Conservation (phyloP, 2,329 filamentous ascomycete species). For the Leptographium lundbergii region DNA sequence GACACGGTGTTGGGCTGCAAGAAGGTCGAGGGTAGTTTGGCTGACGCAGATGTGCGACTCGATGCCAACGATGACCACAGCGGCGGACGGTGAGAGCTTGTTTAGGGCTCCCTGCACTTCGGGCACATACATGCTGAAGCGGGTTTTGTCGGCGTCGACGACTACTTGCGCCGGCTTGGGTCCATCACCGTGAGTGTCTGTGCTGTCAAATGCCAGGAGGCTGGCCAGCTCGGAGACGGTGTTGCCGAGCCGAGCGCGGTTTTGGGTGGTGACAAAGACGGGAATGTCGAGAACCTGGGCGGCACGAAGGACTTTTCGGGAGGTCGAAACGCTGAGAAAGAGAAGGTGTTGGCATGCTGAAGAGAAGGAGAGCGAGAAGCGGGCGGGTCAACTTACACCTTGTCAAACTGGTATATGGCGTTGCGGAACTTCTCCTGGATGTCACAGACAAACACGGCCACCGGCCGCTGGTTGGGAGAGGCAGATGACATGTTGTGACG, state of each 20-base stretch:
- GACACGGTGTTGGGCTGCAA: slow-evolving; percentile 62
- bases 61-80: slow-evolving; percentile 73
- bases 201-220: slow-evolving; percentile 36
- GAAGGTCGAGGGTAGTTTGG: slow-evolving; percentile 76
- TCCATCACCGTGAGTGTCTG: not conserved
- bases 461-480: not conserved
- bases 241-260: slow-evolving; percentile 61
- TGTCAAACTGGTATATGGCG: slow-evolving; percentile 74
- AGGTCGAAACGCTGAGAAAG: slow-evolving; percentile 45
- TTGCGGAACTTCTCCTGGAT: slow-evolving; percentile 85
- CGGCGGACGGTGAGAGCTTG: slow-evolving; percentile 13
- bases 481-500: slow-evolving; percentile 3
- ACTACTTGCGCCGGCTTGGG: slow-evolving; percentile 5
- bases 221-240: slow-evolving; percentile 60
- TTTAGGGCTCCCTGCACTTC: slow-evolving; percentile 36
- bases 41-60: slow-evolving; percentile 91
- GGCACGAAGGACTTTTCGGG: slow-evolving; percentile 56
- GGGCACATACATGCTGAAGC: slow-evolving; percentile 78
- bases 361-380: slow-evolving; percentile 3
- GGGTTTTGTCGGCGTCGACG: slow-evolving; percentile 64
- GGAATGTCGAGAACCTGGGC: slow-evolving; percentile 58
- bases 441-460: slow-evolving; percentile 62
- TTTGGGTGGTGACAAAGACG: slow-evolving; percentile 78
- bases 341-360: not conserved
- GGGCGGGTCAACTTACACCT: slow-evolving; percentile 43